These are phyloP conservation scores for Aureobasidium sp. DNA, from an alignment of 2,329 filamentous ascomycete species.

Conservation along the genomic window DNA sequence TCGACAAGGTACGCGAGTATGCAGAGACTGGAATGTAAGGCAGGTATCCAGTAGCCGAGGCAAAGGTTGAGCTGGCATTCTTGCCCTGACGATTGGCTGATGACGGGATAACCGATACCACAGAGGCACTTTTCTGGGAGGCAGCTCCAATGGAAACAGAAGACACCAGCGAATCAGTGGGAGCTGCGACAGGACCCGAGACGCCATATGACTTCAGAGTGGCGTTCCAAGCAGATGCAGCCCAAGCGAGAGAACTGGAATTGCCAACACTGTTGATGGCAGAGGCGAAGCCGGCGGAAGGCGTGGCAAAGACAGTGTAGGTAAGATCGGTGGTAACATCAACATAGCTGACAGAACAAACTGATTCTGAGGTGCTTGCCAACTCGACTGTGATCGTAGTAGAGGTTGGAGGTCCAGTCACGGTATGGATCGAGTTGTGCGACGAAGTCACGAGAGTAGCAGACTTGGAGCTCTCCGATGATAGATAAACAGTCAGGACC, in stretches of 20 bases:
- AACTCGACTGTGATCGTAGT: not conserved
- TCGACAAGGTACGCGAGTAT: not conserved
- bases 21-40: not conserved
- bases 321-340: conserved; percentile 6
- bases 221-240: not conserved
- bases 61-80: not conserved
- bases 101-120: not conserved
- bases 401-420: conserved; percentile 3
- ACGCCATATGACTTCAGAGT: not conserved
- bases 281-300: not conserved
- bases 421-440: not conserved
- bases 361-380: conserved; percentile 3
- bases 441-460: not conserved
- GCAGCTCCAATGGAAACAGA: not conserved
- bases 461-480: not conserved
- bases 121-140: not conserved
- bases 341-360: conserved; percentile 4
- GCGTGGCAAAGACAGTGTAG: conserved; percentile 2
- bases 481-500: not conserved
- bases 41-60: not conserved
- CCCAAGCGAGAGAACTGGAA: not conserved
- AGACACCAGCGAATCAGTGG: not conserved
- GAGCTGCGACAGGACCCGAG: not conserved
- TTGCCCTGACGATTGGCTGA: not conserved
- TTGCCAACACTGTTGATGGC: not conserved